Base-by-base conservation (phyloP, 164 flowering plant species). In the Brasenia schreberi region DNA sequence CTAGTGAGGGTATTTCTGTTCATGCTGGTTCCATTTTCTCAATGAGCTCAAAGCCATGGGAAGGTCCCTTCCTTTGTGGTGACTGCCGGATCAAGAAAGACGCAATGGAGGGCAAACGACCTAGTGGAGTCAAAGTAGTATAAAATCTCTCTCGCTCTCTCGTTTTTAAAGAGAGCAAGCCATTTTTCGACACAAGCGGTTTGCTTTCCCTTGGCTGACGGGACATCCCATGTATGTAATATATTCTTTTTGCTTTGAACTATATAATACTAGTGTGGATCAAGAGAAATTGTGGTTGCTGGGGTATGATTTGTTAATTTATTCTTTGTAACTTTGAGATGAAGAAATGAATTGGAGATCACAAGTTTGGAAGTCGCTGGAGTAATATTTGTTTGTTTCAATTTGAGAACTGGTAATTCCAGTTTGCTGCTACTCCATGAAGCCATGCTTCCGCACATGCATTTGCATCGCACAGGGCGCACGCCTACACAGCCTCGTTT, bases 11-110 rank as follows among this genome's bases (percentile, higher is more conserved):
- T 59, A 81, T 91, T 33, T 87, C 97, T 4, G 96, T 89, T 62
- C 90, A 88, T 68, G 90, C 97, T 52, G 97, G 97, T 68, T 78
- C 85, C 66, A 84, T 91, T 73, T 91, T 91, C 83, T 88, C 97
- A 23, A 84, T 84, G 60, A 84, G 90, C 71, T 75, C 90, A 63
- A 91, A 80, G 70, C 93, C 97, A 1, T 91, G 97, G 97, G 84
- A 91, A 78, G 97, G 97, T 19, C 97, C 97, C 33, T 92, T 92
- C 69, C 89, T 92, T 4, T 89, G 94, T 66, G 78, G 77, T 2
- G 87, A 76, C 62, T 85, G 90, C 65, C 82, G 89, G 4, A 78
- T 83, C 61, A 85, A 88, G 80, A 84, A 88, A 76, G 94, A 88
- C 43, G 94, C 90, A 64, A 85, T 84, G 89, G 94, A 88, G 83